Evolutionary conservation across 352 stramenopile species (phyloP), one percentile per base, ranked within the genome.

Genomic region (Pythium biforme): DNA sequence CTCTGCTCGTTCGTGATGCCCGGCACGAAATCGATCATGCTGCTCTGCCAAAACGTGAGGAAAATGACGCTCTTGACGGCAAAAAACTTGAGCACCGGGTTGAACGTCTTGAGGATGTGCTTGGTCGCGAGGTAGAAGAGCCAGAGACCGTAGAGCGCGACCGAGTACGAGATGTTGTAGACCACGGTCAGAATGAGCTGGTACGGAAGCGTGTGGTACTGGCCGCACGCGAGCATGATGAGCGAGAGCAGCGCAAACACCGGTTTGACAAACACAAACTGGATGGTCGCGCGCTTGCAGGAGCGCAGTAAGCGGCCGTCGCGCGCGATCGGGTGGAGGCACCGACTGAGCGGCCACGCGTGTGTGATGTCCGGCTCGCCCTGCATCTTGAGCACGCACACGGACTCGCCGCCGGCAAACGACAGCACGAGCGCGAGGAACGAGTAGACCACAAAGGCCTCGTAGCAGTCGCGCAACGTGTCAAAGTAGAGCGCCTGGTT

Each of bases 41-140:
- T 66, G 50, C 74, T 92, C 63, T 98, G 92, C 86, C 91, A 98
- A 71, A 96, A 98, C 25, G 90, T 97, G 45, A 96, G 81, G 61
- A 98, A 98, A 29, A 98, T 89, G 55, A 98, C 86, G 51, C 74
- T 80, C 71, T 98, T 98, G 55, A 98, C 90, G 0, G 89, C 88
- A 49, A 97, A 87, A 59, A 98, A 98, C 76, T 98, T 98, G 64
- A 95, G 76, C 45, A 97, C 83, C 11, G 92, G 92, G 61, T 85
- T 86, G 59, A 94, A 94, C 25, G 79, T 77, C 70, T 85, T 77
- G 55, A 95, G 64, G 47, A 92, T 90, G 70, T 96, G 79, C 57
- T 92, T 87, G 39, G 86, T 96, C 4, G 89, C 90, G 14, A 94
- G 58, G 76, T 97, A 98, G 69, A 98, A 97, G 34, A 98, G 56